A percentile compares a stretch with the other conserved stretches of the same genome.
These are phyloP conservation scores for Saksenaea vasiformis DNA, from an alignment of 371 early-diverging fungal genomes.

Conservation along the genomic window DNA sequence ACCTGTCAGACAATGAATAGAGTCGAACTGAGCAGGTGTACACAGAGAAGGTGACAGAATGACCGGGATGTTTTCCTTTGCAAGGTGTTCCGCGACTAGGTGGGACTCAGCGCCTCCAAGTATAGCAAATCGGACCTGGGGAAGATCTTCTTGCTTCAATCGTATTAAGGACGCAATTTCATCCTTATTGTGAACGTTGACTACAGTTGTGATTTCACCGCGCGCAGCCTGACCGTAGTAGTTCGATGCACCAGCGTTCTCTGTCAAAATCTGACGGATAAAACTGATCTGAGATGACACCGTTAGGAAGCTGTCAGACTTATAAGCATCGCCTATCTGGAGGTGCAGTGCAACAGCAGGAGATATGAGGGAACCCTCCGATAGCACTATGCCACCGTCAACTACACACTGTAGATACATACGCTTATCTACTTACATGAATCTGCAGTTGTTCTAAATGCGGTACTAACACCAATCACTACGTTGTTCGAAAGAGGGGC, in stretches of 20 bases:
- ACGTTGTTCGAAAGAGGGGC: slow-evolving; percentile 46
- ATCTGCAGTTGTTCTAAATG: slow-evolving; percentile 23
- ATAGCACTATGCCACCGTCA: slow-evolving; percentile 9
- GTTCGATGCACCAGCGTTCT: slow-evolving; percentile 22
- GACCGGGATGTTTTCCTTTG: slow-evolving; percentile 60
- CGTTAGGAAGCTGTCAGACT: slow-evolving; percentile 53
- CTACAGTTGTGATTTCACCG: slow-evolving; percentile 67
- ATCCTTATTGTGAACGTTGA: slow-evolving; percentile 65
- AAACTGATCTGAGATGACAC: slow-evolving; percentile 66
- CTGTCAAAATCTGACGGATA: slow-evolving; percentile 54
- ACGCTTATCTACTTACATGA: slow-evolving; percentile 12
- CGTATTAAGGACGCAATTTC: slow-evolving; percentile 70
- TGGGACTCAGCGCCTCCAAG: slow-evolving; percentile 76
- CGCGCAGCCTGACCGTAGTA: slow-evolving; percentile 47
- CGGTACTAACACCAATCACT: slow-evolving; percentile 43
- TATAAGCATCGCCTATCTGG: slow-evolving; percentile 53
- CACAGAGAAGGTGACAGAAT: slow-evolving; percentile 69
- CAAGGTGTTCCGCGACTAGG: slow-evolving; percentile 63
- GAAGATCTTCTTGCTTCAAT: slow-evolving; percentile 50
- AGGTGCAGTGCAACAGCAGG: slow-evolving; percentile 65
- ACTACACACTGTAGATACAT: not conserved
- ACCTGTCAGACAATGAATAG: slow-evolving; percentile 67
- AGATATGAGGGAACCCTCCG: slow-evolving; percentile 31
- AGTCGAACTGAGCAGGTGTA: slow-evolving; percentile 67
- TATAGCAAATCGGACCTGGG: slow-evolving; percentile 40